A percentile compares a stretch with the other conserved stretches of the same genome.
Evolutionary conservation across 164 flowering plant species (phyloP).

Genomic region (Umbilicus rupestris): DNA sequence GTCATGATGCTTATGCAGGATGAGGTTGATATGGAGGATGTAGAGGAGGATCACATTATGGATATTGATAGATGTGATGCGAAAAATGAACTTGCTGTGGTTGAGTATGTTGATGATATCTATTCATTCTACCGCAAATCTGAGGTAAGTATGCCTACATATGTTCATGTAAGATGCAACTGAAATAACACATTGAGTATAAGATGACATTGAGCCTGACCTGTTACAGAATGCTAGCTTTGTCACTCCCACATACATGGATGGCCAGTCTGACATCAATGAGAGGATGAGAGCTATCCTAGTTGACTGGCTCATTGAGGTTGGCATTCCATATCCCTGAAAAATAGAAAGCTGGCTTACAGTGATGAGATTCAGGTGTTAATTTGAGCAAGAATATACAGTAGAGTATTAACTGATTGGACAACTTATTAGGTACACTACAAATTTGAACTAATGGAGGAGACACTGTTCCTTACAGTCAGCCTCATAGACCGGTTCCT

Average conservation of each 20-base stretch:
- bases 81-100: constrained; percentile 18
- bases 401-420: neutral
- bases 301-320: constrained; percentile 34
- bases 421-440: constrained; percentile 20
- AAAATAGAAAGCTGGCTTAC: neutral
- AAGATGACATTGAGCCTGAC: neutral
- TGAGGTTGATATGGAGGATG: constrained; percentile 21
- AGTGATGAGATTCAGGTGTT: neutral
- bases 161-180: neutral
- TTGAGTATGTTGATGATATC: constrained; percentile 22
- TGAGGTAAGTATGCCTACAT: constrained; percentile 13
- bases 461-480: constrained; percentile 28
- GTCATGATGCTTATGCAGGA: constrained; percentile 6
- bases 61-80: constrained; percentile 18
- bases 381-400: neutral
- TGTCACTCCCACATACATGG: constrained; percentile 24
- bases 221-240: constrained; percentile 16
- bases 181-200: neutral
- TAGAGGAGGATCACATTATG: constrained; percentile 12
- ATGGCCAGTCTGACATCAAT: constrained; percentile 23
- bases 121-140: constrained; percentile 17
- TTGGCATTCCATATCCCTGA: neutral
- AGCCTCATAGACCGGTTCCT: constrained; percentile 28
- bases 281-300: constrained; percentile 30
- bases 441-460: constrained; percentile 30